Evolutionary conservation across 345 rosid genomes (phyloP), one percentile per base, ranked within the genome.

Genomic region (Eucalyptus erythrocorys): DNA sequence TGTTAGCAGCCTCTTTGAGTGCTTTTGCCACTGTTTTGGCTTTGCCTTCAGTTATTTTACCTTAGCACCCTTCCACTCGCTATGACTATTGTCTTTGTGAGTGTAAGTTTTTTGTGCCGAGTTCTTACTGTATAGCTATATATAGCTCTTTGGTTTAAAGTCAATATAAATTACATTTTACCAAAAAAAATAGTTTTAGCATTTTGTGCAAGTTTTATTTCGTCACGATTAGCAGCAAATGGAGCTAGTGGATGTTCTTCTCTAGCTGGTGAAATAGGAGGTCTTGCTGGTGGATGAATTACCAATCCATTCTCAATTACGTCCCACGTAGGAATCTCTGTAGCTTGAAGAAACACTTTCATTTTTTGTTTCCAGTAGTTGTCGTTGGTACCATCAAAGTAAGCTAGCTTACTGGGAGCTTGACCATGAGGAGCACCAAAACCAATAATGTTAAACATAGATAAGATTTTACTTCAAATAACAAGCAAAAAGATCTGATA

Each of bases 321-420:
- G 57, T 91, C 93, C 6, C 94, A 92, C 93, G 89, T 90, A 27
- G 68, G 68, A 59, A 59, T 26, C 32, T 5, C 68, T 27, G 32
- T 59, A 12, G 68, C 32, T 59, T 12, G 68, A 59, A 59, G 68
- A 59, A 59, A 59, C n/a, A 30, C 16, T 59, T 59, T 59, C 16
- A 59, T 27, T 2, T 12, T 59, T 27, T 12, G 68, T 59, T 59
- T 59, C 68, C 32, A 30, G 68, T 27, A 59, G 32, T 27, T 27
- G 66, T 59, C 66, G n/a, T 59, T 6, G 7, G 68, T 5, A 27
- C 1, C 8, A 59, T 27, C 68, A 59, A 13, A 27, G 14, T 61
- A 30, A 6, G 34, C 32, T 61, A 30, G 8, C 68, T 61, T 30
- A 27, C 32, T 13, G 15, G 68, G 16, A 61, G 68, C 34, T 3